Percentiles rank a stretch among this genome's conserved stretches.
These are phyloP conservation scores for Rhizodiscina lignyota DNA, from an alignment of 495 filamentous ascomycete genomes.

Conservation along the genomic window DNA sequence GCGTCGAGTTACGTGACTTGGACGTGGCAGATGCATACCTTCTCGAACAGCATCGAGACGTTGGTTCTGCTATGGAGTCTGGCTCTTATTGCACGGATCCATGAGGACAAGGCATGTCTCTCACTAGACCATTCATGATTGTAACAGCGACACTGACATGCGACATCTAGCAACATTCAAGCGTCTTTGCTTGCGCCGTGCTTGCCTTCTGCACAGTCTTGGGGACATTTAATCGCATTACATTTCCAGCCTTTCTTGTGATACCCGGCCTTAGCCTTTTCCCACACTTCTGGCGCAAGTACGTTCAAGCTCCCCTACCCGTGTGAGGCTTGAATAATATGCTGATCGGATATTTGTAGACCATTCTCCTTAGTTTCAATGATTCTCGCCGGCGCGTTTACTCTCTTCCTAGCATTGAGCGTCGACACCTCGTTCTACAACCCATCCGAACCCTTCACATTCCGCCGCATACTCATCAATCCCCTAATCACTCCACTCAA, in stretches of 20 bases:
- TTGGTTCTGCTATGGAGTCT: conserved; percentile 80
- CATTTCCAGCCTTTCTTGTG: conserved; percentile 81
- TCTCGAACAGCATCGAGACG: conserved; percentile 94
- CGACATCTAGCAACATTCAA: conserved; percentile 43
- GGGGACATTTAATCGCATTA: conserved; percentile 89
- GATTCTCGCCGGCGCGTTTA: conserved; percentile 38
- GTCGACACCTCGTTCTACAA: conserved; percentile 79
- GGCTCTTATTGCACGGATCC: conserved; percentile 74
- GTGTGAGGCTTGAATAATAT: not conserved
- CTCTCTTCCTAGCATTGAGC: conserved; percentile 53
- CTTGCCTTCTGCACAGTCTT: conserved; percentile 69
- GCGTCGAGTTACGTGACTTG: conserved; percentile 96
- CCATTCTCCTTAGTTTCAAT: conserved; percentile 51
- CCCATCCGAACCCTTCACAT: conserved; percentile 32
- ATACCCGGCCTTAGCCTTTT: conserved; percentile 66
- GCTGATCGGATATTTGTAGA: no score
- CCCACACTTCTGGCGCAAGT: conserved; percentile 74
- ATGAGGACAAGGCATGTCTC: conserved; percentile 59
- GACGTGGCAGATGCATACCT: conserved; percentile 97
- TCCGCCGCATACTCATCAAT: conserved; percentile 30
- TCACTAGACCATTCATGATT: conserved; percentile 23
- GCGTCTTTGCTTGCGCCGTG: conserved; percentile 53
- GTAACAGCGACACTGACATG: not conserved
- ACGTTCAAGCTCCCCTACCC: conserved; percentile 12
- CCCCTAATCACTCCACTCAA: conserved; percentile 82